Conservation (phyloP, 306 rosid genomes). For the Coriaria nepalensis region DNA sequence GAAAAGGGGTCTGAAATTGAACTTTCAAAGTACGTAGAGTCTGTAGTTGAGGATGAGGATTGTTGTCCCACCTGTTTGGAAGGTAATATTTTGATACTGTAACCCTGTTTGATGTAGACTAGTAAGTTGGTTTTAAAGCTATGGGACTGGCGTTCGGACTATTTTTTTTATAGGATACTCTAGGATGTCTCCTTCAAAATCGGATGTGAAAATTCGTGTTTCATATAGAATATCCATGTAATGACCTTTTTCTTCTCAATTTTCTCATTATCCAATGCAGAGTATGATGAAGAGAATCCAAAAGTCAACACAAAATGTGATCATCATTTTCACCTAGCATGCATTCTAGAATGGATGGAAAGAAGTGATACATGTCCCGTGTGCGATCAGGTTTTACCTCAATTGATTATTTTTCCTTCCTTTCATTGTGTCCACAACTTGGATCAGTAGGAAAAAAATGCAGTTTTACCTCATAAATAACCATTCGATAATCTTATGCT, state of each 20-base stretch:
- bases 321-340: constrained; percentile 92
- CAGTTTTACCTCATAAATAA: constrained; percentile 1
- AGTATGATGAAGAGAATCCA: constrained; percentile 74
- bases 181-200: no score
- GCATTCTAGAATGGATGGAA: constrained; percentile 99
- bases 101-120: no score
- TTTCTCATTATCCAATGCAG: constrained; percentile 21
- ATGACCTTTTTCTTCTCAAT: constrained; percentile 8
- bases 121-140: no score
- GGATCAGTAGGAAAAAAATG: constrained; percentile 3
- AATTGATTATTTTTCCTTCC: background rate
- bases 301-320: constrained; percentile 59
- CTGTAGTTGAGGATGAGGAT: constrained; percentile 66
- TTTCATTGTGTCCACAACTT: background rate
- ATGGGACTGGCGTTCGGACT: no score
- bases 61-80: constrained; percentile 91
- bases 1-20: constrained; percentile 51
- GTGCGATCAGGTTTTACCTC: constrained; percentile 64
- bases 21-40: constrained; percentile 40
- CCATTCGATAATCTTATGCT: background rate
- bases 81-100: constrained; percentile 30
- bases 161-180: no score
- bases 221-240: no score
- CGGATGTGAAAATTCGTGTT: no score
- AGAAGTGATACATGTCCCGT: constrained; percentile 86